Conservation (phyloP, 2,329 filamentous ascomycete genomes). For the Aureobasidium sp. region DNA sequence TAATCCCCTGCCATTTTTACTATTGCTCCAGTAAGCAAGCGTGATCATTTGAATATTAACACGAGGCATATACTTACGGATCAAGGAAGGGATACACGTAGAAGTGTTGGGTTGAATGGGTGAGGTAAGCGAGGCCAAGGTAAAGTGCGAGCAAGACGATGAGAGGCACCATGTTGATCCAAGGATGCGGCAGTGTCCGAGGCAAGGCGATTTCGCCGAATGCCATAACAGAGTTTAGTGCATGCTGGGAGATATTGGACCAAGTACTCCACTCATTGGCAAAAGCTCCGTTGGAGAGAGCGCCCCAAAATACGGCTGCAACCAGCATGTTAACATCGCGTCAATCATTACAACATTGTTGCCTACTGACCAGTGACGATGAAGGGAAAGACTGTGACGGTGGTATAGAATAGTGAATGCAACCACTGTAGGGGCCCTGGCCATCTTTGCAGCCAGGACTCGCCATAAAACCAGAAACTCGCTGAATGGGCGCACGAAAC, state of each 20-base stretch:
- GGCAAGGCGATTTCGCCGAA: constrained; percentile 68
- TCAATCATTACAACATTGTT: constrained; percentile 3
- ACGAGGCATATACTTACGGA: constrained; percentile 29
- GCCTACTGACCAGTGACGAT: constrained; percentile 36
- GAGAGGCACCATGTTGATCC: constrained; percentile 60
- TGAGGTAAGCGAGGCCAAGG: constrained; percentile 67
- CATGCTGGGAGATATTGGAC: constrained; percentile 67
- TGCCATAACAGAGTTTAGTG: constrained; percentile 64
- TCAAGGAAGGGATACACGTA: constrained; percentile 79
- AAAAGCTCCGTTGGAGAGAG: constrained; percentile 32
- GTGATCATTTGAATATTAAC: not conserved
- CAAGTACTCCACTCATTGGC: constrained; percentile 33
- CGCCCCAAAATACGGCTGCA: constrained; percentile 38
- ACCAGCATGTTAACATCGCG: not conserved
- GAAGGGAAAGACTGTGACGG: constrained; percentile 37
- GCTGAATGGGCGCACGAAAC: constrained; percentile 62
- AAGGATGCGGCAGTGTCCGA: constrained; percentile 56
- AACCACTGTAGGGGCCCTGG: constrained; percentile 30
- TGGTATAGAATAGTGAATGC: constrained; percentile 38
- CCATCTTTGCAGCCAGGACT: constrained; percentile 34
- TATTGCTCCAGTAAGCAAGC: constrained; percentile 19
- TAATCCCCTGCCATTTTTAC: constrained; percentile 36
- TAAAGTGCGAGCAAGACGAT: constrained; percentile 67
- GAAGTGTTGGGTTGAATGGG: constrained; percentile 59
- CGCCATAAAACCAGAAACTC: constrained; percentile 46